Conservation (phyloP, 371 early-diverging fungal species). For the Syncephalastrum monosporum region DNA sequence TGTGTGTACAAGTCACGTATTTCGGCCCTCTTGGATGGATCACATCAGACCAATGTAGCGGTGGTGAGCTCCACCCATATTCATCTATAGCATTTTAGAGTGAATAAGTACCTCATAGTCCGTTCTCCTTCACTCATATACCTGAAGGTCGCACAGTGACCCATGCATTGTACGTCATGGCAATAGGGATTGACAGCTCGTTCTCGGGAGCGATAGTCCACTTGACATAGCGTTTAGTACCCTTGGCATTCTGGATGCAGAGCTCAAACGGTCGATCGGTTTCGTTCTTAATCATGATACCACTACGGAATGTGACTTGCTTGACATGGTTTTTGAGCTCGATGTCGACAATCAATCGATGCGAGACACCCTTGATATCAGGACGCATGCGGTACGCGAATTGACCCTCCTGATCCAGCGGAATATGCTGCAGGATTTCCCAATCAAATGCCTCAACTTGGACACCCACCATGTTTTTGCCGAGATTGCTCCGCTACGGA, state of each 20-base stretch:
- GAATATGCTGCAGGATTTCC: slow-evolving; percentile 69
- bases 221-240: slow-evolving; percentile 27
- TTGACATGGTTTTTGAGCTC: slow-evolving; percentile 71
- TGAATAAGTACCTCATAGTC: neutral
- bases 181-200: slow-evolving; percentile 66
- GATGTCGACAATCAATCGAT: slow-evolving; percentile 78
- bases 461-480: slow-evolving; percentile 65
- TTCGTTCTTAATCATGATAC: slow-evolving; percentile 64
- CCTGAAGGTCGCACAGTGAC: slow-evolving; percentile 69
- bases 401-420: slow-evolving; percentile 75
- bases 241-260: slow-evolving; percentile 49
- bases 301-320: slow-evolving; percentile 75
- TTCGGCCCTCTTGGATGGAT: slow-evolving; percentile 30
- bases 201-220: slow-evolving; percentile 53
- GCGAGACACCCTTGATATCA: slow-evolving; percentile 55
- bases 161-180: slow-evolving; percentile 55
- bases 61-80: slow-evolving; percentile 69
- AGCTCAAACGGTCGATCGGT: slow-evolving; percentile 59
- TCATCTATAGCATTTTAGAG: slow-evolving; percentile 26
- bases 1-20: slow-evolving; percentile 22
- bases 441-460: slow-evolving; percentile 69
- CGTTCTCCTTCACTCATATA: slow-evolving; percentile 10
- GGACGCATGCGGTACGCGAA: slow-evolving; percentile 64
- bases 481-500: slow-evolving; percentile 20
- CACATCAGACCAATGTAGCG: slow-evolving; percentile 71